Evolutionary conservation across 352 stramenopile species (phyloP).

Genomic region (Globisporangium middletonii): DNA sequence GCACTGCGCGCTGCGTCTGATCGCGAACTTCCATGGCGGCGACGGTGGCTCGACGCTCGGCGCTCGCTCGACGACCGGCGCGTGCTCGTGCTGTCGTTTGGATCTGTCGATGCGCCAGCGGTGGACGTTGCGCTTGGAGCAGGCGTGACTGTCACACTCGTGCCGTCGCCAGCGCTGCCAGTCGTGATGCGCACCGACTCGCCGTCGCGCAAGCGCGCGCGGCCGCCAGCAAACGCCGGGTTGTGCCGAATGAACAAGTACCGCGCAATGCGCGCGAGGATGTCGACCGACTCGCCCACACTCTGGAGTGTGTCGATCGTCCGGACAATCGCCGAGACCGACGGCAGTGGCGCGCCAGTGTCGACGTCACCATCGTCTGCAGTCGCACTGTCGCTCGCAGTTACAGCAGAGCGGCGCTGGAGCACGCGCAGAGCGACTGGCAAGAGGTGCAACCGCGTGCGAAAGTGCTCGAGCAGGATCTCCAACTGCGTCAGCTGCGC

Average conservation of each 20-base stretch:
- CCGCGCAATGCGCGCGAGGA: constrained; percentile 41
- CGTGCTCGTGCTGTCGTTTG: not conserved
- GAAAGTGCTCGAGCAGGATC: constrained; percentile 40
- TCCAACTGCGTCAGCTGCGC: constrained; percentile 45
- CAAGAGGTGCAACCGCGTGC: constrained; percentile 37
- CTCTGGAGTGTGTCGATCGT: constrained; percentile 49
- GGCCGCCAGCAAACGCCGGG: constrained; percentile 6
- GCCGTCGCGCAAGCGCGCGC: constrained; percentile 4
- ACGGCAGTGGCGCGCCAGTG: not conserved
- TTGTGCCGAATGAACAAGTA: constrained; percentile 45
- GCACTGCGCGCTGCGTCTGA: not conserved
- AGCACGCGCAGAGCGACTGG: constrained; percentile 36
- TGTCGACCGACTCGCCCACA: constrained; percentile 42
- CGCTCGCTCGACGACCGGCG: constrained; percentile 5
- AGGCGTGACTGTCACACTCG: not conserved
- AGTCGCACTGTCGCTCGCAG: not conserved
- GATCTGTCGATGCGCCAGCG: not conserved
- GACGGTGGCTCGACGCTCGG: constrained; percentile 10
- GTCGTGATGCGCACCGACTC: constrained; percentile 4
- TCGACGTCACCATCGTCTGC: not conserved
- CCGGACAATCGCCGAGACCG: constrained; percentile 25
- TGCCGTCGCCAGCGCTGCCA: not conserved
- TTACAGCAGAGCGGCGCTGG: constrained; percentile 5
- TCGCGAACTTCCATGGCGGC: constrained; percentile 5
- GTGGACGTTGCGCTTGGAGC: not conserved